Evolutionary conservation across 2,329 filamentous ascomycete species (phyloP).

Genomic region (Septoria petroselini): DNA sequence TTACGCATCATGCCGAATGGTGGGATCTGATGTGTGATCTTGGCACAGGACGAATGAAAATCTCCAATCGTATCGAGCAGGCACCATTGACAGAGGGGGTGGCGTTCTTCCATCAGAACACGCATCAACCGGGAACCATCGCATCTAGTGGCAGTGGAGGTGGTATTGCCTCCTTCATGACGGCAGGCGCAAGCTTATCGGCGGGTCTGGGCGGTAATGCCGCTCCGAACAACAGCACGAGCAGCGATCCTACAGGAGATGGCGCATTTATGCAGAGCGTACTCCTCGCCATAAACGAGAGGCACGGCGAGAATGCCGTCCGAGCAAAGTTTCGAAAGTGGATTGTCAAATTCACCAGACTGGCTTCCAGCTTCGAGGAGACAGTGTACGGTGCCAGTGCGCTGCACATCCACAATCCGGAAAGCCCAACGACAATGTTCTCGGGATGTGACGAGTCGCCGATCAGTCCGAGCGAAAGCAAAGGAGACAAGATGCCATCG

Average conservation of each 20-base stretch:
- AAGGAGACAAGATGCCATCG: constrained; percentile 24
- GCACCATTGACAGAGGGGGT: constrained; percentile 81
- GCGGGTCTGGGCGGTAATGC: constrained; percentile 37
- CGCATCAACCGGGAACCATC: constrained; percentile 27
- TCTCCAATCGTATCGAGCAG: constrained; percentile 80
- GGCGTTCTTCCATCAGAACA: constrained; percentile 73
- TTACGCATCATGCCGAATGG: constrained; percentile 93
- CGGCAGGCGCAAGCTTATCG: constrained; percentile 37
- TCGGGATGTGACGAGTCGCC: constrained; percentile 19
- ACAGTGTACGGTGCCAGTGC: constrained; percentile 90
- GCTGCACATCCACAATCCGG: constrained; percentile 63
- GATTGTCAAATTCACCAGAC: constrained; percentile 88
- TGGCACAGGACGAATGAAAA: constrained; percentile 87
- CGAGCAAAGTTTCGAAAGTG: constrained; percentile 91
- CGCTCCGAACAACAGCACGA: constrained; percentile 32
- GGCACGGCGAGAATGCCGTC: constrained; percentile 86
- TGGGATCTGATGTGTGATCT: constrained; percentile 97
- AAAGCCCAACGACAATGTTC: constrained; percentile 31
- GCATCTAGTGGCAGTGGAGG: constrained; percentile 28
- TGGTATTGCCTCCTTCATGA: constrained; percentile 32
- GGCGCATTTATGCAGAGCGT: constrained; percentile 85
- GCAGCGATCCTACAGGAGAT: constrained; percentile 75
- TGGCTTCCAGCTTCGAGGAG: constrained; percentile 92
- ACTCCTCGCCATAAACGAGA: constrained; percentile 73
- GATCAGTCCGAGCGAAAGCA: constrained; percentile 14